A percentile compares a stretch with the other conserved stretches of the same genome.
These are phyloP conservation scores for Lithohypha guttulata DNA, from an alignment of 2,329 filamentous ascomycete genomes.

Conservation along the genomic window DNA sequence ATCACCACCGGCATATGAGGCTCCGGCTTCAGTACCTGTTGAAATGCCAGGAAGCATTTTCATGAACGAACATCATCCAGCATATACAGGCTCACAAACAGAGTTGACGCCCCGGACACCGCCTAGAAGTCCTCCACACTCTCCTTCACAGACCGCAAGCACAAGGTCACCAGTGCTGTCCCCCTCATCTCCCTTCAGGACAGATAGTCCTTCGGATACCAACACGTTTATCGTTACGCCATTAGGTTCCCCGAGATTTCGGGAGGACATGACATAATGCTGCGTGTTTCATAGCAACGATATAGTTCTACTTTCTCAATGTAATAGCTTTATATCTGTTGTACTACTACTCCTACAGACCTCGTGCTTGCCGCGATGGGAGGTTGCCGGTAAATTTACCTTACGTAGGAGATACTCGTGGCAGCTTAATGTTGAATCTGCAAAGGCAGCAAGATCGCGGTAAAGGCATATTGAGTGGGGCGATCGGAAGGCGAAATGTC, in stretches of 20 bases:
- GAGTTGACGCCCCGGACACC: constrained; percentile 20
- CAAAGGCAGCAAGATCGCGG: no score
- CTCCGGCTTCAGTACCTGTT: constrained; percentile 7
- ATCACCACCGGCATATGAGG: constrained; percentile 19
- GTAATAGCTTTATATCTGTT: no score
- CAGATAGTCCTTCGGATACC: constrained; percentile 1
- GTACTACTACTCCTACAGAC: no score
- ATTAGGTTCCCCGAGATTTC: constrained; percentile 15
- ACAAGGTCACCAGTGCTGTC: constrained; percentile 15
- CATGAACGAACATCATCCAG: constrained; percentile 23
- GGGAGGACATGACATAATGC: constrained; percentile 3
- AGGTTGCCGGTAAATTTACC: no score
- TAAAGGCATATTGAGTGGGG: no score
- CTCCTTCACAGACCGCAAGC: constrained; percentile 1
- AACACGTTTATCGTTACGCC: constrained; percentile 11
- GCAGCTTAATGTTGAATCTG: no score
- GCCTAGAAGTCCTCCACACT: constrained; percentile 22
- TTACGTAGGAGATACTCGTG: no score
- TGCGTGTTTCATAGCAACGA: no score
- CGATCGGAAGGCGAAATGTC: no score
- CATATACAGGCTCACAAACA: constrained; percentile 11
- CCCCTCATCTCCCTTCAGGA: constrained; percentile 11
- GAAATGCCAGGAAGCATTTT: constrained; percentile 23
- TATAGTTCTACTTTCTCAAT: no score
- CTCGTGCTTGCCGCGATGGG: no score